These are phyloP conservation scores for Coniochaeta ligniaria DNA, from an alignment of 2,329 filamentous ascomycete species.

Conservation along the genomic window DNA sequence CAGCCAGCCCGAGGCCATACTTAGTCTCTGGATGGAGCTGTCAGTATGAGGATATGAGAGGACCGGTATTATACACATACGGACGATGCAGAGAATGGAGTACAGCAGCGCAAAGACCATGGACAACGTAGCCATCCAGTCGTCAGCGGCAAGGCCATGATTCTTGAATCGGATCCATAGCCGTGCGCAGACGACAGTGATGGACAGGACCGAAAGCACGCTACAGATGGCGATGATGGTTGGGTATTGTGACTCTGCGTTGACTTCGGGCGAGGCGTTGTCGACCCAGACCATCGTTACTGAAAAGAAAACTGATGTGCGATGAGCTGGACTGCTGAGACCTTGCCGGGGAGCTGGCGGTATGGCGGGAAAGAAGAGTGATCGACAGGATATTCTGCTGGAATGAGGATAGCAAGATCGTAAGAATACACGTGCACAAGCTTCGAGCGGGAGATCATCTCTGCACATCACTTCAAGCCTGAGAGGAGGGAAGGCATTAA, in stretches of 20 bases:
- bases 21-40: constrained; percentile 34
- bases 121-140: constrained; percentile 33
- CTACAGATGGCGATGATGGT: constrained; percentile 41
- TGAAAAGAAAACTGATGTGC: not conserved
- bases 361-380: not conserved
- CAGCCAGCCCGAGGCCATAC: constrained; percentile 43
- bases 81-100: constrained; percentile 40
- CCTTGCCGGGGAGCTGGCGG: not conserved
- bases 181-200: constrained; percentile 30
- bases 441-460: not conserved
- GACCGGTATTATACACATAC: constrained; percentile 22
- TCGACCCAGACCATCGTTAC: constrained; percentile 40
- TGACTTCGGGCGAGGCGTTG: constrained; percentile 38
- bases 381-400: not conserved
- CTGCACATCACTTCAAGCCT: not conserved
- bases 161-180: constrained; percentile 32
- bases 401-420: not conserved
- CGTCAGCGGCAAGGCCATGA: constrained; percentile 37
- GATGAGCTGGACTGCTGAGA: not conserved
- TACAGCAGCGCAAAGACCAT: constrained; percentile 40
- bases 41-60: not conserved
- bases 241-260: constrained; percentile 38
- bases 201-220: constrained; percentile 34
- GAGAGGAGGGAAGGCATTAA: not conserved
- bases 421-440: not conserved